A percentile compares a stretch with the other conserved stretches of the same genome.
Conservation (phyloP, 805 yeast genomes). For the Candida broadrunensis region DNA sequence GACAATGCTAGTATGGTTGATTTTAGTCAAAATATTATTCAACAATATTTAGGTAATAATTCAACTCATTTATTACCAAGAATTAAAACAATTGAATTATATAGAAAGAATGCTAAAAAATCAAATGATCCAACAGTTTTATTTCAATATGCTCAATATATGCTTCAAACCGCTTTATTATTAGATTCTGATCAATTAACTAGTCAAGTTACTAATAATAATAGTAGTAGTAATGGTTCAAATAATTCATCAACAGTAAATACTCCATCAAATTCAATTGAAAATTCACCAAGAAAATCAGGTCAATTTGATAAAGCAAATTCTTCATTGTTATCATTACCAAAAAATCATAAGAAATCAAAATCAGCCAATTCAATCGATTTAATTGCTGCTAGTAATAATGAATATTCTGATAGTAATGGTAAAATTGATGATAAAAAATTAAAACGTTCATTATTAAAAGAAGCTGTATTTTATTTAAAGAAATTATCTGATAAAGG, state of each 20-base stretch:
- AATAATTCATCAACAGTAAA: background rate
- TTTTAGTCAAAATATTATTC: slow-evolving; percentile 49
- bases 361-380: slow-evolving; percentile 19
- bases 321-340: background rate
- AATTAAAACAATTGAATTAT: slow-evolving; percentile 80
- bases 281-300: slow-evolving; percentile 15
- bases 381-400: slow-evolving; percentile 11
- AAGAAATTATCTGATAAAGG: slow-evolving; percentile 76
- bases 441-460: slow-evolving; percentile 55
- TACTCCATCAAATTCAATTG: slow-evolving; percentile 8
- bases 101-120: slow-evolving; percentile 80
- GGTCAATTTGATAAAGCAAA: background rate
- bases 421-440: slow-evolving; percentile 18
- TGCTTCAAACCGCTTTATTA: slow-evolving; percentile 78
- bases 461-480: slow-evolving; percentile 73
- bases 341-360: slow-evolving; percentile 15
- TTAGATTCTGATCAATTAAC: slow-evolving; percentile 32
- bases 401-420: slow-evolving; percentile 6
- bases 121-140: slow-evolving; percentile 83
- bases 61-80: slow-evolving; percentile 61
- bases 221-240: slow-evolving; percentile 4
- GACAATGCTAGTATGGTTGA: slow-evolving; percentile 43
- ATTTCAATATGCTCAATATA: slow-evolving; percentile 87
- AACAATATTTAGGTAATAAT: slow-evolving; percentile 52
- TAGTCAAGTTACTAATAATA: slow-evolving; percentile 1